Percentiles rank a stretch among this genome's conserved stretches.
Evolutionary conservation across 108 stramenopile genomes (phyloP).

Genomic region (Skeletonema potamos): DNA sequence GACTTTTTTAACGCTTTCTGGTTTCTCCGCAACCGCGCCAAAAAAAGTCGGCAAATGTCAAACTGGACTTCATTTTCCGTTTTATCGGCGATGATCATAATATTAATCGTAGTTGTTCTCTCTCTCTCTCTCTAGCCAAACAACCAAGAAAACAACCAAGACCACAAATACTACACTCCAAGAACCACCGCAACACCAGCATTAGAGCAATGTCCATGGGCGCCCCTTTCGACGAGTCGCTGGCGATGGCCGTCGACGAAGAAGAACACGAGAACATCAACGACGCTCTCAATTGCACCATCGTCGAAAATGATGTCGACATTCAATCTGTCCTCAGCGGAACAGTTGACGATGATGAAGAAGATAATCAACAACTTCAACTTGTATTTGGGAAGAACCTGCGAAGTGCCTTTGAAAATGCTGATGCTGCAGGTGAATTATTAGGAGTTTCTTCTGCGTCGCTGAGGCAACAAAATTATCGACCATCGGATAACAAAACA

Average conservation of each 20-base stretch:
- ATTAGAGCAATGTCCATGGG: background rate
- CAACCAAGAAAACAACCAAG: too few species aligned
- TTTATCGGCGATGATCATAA: too few species aligned
- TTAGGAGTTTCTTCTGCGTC: background rate
- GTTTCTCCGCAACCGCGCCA: too few species aligned
- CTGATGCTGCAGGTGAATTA: background rate
- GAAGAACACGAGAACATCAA: background rate
- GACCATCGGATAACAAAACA: background rate
- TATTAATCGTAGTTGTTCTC: too few species aligned
- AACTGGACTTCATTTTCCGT: too few species aligned
- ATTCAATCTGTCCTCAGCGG: conserved; percentile 19
- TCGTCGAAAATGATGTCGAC: conserved; percentile 9
- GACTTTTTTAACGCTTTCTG: too few species aligned
- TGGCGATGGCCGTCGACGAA: background rate
- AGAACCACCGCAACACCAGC: background rate
- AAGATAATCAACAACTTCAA: background rate
- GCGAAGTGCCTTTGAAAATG: conserved; percentile 6
- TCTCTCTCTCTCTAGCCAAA: too few species aligned
- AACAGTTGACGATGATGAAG: conserved; percentile 3
- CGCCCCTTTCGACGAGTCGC: background rate
- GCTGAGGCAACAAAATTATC: background rate
- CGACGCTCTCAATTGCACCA: conserved; percentile 3
- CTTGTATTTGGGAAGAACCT: conserved; percentile 7
- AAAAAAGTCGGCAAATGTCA: too few species aligned
- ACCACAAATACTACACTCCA: too few species aligned